Evolutionary conservation across 2,329 filamentous ascomycete species (phyloP).

Genomic region (Colletotrichum sp.): DNA sequence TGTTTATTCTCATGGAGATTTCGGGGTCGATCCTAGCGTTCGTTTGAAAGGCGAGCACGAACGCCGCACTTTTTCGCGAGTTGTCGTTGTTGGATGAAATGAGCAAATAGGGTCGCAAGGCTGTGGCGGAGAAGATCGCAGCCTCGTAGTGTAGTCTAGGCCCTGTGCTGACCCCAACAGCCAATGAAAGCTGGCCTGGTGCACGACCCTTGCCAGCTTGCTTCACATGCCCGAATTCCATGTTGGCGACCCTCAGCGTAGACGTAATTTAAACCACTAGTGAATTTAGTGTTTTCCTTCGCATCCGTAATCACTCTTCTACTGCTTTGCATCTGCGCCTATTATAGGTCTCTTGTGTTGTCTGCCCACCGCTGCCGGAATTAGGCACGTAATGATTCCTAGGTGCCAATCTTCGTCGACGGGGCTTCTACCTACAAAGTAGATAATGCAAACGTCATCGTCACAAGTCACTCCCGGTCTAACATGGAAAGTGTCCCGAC

Average conservation of each 20-base stretch:
- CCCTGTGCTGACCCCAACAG: background rate
- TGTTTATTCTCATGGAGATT: background rate
- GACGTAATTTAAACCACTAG: background rate
- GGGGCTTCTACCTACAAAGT: background rate
- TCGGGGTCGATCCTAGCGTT: background rate
- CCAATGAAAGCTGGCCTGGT: slow-evolving; percentile 1
- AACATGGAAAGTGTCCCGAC: background rate
- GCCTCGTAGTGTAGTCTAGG: slow-evolving; percentile 10
- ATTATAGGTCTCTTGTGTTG: background rate
- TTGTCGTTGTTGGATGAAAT: background rate
- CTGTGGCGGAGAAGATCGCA: slow-evolving; percentile 4
- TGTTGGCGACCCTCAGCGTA: background rate
- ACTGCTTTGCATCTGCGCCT: background rate
- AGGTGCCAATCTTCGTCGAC: background rate
- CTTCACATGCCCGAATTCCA: background rate
- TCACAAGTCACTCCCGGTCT: background rate
- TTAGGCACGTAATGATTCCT: background rate
- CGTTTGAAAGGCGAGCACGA: background rate
- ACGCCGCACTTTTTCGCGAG: background rate
- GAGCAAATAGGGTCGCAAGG: background rate
- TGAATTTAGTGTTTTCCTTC: background rate
- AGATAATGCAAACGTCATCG: background rate
- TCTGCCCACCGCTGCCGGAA: background rate
- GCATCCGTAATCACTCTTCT: background rate
- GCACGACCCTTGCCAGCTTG: background rate